Base-by-base conservation (phyloP, 768 basidiomycete species). In the Suillus paluster region DNA sequence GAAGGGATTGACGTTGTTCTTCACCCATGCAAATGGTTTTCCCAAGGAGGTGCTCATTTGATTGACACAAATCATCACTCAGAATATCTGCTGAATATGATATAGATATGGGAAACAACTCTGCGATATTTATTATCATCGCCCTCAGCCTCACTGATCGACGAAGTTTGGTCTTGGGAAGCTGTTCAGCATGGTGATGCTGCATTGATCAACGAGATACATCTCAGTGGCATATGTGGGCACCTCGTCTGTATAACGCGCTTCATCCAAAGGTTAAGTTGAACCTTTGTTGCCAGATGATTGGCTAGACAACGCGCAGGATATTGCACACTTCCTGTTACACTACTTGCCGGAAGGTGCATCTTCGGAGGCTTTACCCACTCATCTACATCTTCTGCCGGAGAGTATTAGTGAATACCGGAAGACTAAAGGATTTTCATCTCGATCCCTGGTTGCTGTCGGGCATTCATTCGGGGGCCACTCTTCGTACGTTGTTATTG, bases 381-480 rank as follows among this genome's bases (percentile, higher is more conserved):
- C 79, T 0, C 82, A 85, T 58, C 77, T 93, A 10, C 67, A 77
- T 4, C 83, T 83, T 19, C 62, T 92, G 5, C 61, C 85, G 0
- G 58, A 69, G 0, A 65, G 71, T 8, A 79, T 85, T 58, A 74
- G 84, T 0, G 69, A 75, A 1, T 59, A 67, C 15, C 84, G 91
- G 41, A 69, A 72, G 41, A 62, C 63, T 3, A 66, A n/a, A 25
- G 91, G 91, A 0, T 86, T 87, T 67, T 63, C 50, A 1, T 64
- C 76, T 5, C 83, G 89, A 41, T 84, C 74, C 21, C 67, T 95
- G 3, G 78, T 94, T 25, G 86, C 79, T 5, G 77, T 94, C 3
- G 95, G 94, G 0, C 95, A 97, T 70, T 95, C 93, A 0, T 87
- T 92, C 59, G 93, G 95, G 23, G 95, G 91, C 3, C 88, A 87